Base-by-base conservation (phyloP, 768 basidiomycete species). In the Chalciporus piperatus region DNA sequence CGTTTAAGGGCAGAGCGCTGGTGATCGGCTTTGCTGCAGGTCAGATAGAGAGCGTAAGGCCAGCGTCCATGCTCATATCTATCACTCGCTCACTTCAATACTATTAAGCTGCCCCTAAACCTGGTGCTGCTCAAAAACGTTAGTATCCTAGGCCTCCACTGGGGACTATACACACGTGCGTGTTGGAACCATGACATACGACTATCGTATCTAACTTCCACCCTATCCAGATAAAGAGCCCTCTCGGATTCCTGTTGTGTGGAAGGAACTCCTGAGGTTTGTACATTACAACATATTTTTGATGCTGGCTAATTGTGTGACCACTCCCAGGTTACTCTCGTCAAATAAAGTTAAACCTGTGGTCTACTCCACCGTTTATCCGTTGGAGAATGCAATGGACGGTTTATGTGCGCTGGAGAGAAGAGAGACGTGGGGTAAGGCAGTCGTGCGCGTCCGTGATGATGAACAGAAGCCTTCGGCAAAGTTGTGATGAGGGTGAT, bases 341-440 rank as follows among this genome's bases (percentile, higher is more conserved):
- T 80, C 82, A 6, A 83, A 83, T 5, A 78, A 78, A 50, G 70
- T 85, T 12, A 80, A 78, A 45, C 91, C 93, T 1, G 75, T 92
- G 3, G 72, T 82, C 11, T 98, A 89, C 63, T 72, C 79, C 10
- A 77, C 83, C 45, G 63, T 86, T 1, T 97, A 82, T 68, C 67
- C 88, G 0, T 70, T 98, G 1, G 87, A 89, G 22, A 70, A 68
- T 9, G 70, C 94, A 3, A 70, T 77, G 3, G 81, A 85, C 1
- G 96, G 87, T 1, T 70, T 98, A 45, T 64, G 63, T 13, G 92
- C 89, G 22, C 70, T 98, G 17, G 93, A 94, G 63, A 75, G 74
- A 41, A 75, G 96, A 56, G 81, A 90, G 70, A 95, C 93, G 5
- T 98, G 93, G 91, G 96, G 96, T 0, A 98, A 98, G 64, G 89